Conservation (phyloP, 2,329 filamentous ascomycete species). For the Thelonectria blattea region DNA sequence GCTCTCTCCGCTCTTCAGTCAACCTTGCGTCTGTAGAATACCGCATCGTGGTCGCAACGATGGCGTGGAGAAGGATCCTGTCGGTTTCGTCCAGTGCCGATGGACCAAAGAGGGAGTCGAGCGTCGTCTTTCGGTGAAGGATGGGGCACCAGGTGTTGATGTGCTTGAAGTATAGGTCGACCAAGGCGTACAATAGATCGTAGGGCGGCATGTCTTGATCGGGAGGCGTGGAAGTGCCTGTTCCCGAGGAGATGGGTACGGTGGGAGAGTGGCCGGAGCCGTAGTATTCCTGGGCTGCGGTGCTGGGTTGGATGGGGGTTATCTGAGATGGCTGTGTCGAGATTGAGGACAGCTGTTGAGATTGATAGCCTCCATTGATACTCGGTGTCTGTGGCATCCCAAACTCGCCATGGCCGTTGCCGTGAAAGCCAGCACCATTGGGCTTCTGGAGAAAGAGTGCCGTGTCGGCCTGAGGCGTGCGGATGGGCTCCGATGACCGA, state of each 20-base stretch:
- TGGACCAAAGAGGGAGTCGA: constrained; percentile 82
- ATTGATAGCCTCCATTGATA: constrained; percentile 57
- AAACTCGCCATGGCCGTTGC: constrained; percentile 58
- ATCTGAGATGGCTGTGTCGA: constrained; percentile 46
- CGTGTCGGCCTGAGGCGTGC: constrained; percentile 63
- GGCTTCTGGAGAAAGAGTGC: constrained; percentile 67
- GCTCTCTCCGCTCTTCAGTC: constrained; percentile 72
- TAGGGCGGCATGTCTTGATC: constrained; percentile 77
- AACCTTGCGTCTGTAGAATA: constrained; percentile 81
- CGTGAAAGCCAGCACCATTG: constrained; percentile 50
- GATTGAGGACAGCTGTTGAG: constrained; percentile 52
- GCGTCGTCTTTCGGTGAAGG: constrained; percentile 80
- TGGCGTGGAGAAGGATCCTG: constrained; percentile 82
- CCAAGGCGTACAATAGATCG: constrained; percentile 73
- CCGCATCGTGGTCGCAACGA: constrained; percentile 85
- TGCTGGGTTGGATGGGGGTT: constrained; percentile 45
- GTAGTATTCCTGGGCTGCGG: constrained; percentile 58
- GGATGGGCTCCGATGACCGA: constrained; percentile 54
- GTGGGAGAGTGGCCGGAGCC: constrained; percentile 60
- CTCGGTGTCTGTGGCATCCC: constrained; percentile 54
- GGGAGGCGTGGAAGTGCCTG: constrained; percentile 30
- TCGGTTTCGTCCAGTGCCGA: constrained; percentile 80
- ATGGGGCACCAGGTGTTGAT: constrained; percentile 89
- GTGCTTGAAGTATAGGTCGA: constrained; percentile 80
- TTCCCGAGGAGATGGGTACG: constrained; percentile 57